These are phyloP conservation scores for Paracoccidioides lutzii DNA, from an alignment of 2,329 filamentous ascomycete species.

Conservation along the genomic window DNA sequence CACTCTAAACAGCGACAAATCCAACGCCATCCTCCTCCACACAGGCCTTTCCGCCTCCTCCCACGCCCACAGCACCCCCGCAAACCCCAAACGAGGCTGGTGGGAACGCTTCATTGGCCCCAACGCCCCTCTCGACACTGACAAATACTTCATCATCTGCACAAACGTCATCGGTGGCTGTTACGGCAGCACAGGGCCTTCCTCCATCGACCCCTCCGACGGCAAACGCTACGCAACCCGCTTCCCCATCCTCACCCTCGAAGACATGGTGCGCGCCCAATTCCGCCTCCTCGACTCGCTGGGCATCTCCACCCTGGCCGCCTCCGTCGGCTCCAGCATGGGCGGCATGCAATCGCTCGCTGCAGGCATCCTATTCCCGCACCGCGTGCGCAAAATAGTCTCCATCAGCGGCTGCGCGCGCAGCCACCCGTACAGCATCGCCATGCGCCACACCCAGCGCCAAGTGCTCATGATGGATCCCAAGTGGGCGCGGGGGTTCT, in stretches of 20 bases:
- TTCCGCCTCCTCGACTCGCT: constrained; percentile 75
- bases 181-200: constrained; percentile 87
- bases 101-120: constrained; percentile 98
- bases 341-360: constrained; percentile 95
- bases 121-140: constrained; percentile 69
- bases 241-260: constrained; percentile 89
- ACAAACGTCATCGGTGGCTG: constrained; percentile 95
- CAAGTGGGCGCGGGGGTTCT: constrained; percentile 91
- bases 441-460: constrained; percentile 93
- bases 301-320: constrained; percentile 66
- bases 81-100: constrained; percentile 84
- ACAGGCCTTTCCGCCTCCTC: constrained; percentile 95
- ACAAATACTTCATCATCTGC: constrained; percentile 87
- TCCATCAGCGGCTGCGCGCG: constrained; percentile 88
- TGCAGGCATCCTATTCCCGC: constrained; percentile 69
- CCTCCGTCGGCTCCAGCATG: constrained; percentile 93
- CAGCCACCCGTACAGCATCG: constrained; percentile 94
- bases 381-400: constrained; percentile 67
- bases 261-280: constrained; percentile 95
- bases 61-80: constrained; percentile 81
- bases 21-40: constrained; percentile 82
- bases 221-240: constrained; percentile 81
- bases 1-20: constrained; percentile 60
- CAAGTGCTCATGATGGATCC: constrained; percentile 99
- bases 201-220: constrained; percentile 76